Conservation (phyloP, 129 eudicot genomes). For the Flaveria robusta region DNA sequence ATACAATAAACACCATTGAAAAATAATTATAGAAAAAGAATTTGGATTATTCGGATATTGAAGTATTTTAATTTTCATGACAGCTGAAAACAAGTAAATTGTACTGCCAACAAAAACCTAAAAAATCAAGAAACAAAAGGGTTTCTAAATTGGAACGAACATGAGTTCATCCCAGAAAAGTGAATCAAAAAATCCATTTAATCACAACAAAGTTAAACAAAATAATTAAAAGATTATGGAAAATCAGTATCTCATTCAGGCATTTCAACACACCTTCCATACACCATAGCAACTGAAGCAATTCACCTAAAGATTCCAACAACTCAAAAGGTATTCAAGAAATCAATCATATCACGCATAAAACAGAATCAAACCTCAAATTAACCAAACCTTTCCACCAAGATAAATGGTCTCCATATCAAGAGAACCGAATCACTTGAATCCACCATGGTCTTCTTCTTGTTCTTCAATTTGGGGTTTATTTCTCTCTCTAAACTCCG, state of each 20-base stretch:
- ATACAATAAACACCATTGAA: background rate
- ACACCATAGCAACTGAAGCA: constrained; percentile 1
- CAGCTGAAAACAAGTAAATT: constrained; percentile 25
- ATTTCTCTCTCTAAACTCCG: background rate
- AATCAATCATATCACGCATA: too few species aligned
- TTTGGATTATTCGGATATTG: too few species aligned
- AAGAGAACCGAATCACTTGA: constrained; percentile 72
- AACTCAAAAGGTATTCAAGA: too few species aligned
- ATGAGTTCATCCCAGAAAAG: constrained; percentile 32
- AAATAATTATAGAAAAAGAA: too few species aligned
- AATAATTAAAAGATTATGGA: background rate
- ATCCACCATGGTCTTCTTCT: constrained; percentile 70
- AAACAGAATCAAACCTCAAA: background rate
- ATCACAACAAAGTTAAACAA: background rate
- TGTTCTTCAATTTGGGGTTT: background rate
- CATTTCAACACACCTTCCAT: constrained; percentile 31
- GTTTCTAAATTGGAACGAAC: constrained; percentile 19
- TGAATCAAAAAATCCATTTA: constrained; percentile 15
- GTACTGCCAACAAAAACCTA: constrained; percentile 25
- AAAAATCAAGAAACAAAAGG: constrained; percentile 16
- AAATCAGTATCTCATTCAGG: background rate
- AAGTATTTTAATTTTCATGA: constrained; percentile 16
- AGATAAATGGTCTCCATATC: constrained; percentile 91
- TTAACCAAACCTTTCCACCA: constrained; percentile 77
- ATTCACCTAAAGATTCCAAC: too few species aligned